phyloP scores from a whole-genome alignment of 139 green algal species.

The Diplosphaera chodatii region DNA sequence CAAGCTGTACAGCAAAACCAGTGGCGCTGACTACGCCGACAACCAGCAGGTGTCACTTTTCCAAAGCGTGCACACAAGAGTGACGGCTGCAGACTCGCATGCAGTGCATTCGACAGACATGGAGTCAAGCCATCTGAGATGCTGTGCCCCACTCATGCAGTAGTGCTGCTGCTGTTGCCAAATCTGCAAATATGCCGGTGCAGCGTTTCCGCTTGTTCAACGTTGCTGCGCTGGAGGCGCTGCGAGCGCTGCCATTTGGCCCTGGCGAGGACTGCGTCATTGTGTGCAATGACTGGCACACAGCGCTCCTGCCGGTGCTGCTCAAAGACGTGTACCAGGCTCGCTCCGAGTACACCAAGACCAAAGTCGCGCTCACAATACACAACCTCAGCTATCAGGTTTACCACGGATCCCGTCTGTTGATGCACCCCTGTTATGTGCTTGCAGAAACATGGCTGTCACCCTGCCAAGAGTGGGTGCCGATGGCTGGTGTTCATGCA shows the following conservation, averaged over 20 bases:
- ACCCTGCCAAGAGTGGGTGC: too few relatives aligned
- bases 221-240: slow-evolving; percentile 76
- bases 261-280: slow-evolving; percentile 88
- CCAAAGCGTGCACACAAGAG: too few relatives aligned
- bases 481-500: too few relatives aligned
- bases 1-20: slow-evolving; percentile 93
- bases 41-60: slow-evolving; percentile 86
- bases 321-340: slow-evolving; percentile 84
- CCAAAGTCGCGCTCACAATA: slow-evolving; percentile 78
- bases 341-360: slow-evolving; percentile 66
- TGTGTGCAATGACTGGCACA: slow-evolving; percentile 91
- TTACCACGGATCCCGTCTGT: too few relatives aligned
- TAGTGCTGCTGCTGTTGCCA: too few relatives aligned
- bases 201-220: slow-evolving; percentile 93
- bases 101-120: too few relatives aligned
- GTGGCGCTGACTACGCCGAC: slow-evolving; percentile 88
- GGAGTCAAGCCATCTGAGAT: too few relatives aligned
- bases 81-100: too few relatives aligned
- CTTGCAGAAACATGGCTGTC: too few relatives aligned
- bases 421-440: too few relatives aligned
- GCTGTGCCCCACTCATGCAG: too few relatives aligned
- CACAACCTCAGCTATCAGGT: slow-evolving; percentile 96
- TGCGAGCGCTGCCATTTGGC: slow-evolving; percentile 71
- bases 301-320: slow-evolving; percentile 78
- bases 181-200: too few relatives aligned